These are phyloP conservation scores for Dovyalis caffra DNA, from an alignment of 345 rosid genomes.

Conservation along the genomic window DNA sequence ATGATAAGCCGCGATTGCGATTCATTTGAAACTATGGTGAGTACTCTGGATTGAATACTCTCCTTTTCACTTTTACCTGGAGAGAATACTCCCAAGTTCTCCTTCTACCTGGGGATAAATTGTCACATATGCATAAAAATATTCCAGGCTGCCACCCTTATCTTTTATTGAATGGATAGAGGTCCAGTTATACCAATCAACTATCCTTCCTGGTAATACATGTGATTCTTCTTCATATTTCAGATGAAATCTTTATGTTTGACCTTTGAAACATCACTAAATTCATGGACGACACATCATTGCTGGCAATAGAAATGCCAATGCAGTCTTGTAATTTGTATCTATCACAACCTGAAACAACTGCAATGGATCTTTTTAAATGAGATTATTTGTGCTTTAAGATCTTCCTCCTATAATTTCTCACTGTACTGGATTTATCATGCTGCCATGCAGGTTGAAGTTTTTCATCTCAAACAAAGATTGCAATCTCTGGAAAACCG, in stretches of 20 bases:
- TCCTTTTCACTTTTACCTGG: too few species aligned
- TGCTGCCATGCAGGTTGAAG: constrained; percentile 66
- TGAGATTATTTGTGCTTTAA: background rate
- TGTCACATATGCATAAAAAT: background rate
- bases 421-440: background rate
- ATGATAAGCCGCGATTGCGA: too few species aligned
- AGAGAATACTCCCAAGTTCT: background rate
- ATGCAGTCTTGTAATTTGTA: background rate
- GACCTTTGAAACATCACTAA: background rate
- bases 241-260: background rate
- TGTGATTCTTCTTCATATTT: background rate
- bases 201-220: background rate
- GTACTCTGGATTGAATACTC: too few species aligned
- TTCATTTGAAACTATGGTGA: too few species aligned
- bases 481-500: constrained; percentile 85
- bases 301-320: too few species aligned
- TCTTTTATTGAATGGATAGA: background rate
- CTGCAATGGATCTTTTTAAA: background rate
- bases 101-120: background rate
- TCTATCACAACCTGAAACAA: background rate
- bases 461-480: constrained; percentile 94
- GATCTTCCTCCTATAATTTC: background rate
- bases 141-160: background rate
- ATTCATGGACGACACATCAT: background rate
- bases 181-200: background rate